Evolutionary conservation across 1,139 yeast genomes (phyloP).

Genomic region (Geotrichum australiense): DNA sequence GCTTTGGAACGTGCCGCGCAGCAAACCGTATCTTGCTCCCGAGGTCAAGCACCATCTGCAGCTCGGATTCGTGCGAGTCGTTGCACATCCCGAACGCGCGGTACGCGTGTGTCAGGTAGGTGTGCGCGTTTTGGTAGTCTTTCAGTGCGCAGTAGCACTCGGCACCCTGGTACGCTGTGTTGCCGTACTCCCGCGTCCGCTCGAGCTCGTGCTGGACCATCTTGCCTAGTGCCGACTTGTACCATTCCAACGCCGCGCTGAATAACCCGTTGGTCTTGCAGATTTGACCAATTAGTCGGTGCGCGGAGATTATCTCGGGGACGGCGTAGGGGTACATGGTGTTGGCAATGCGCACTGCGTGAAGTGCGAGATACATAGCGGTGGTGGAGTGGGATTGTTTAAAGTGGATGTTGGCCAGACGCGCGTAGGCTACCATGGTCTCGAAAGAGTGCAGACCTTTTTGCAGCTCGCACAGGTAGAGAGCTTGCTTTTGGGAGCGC

Average conservation of each 20-base stretch:
- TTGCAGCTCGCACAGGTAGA: too few relatives aligned
- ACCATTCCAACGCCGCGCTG: background rate
- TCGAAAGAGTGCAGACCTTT: background rate
- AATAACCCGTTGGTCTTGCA: constrained; percentile 1
- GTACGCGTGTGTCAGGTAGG: too few relatives aligned
- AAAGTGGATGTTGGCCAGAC: background rate
- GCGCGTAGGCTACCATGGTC: background rate
- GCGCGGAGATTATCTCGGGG: background rate
- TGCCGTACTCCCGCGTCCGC: background rate
- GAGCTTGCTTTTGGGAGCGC: too few relatives aligned
- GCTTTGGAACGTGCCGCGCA: too few relatives aligned
- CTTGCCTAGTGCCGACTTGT: background rate
- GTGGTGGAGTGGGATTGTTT: background rate
- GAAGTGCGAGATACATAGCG: too few relatives aligned
- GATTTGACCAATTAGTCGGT: background rate
- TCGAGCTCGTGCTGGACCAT: background rate
- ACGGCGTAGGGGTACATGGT: too few relatives aligned
- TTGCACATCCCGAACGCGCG: too few relatives aligned
- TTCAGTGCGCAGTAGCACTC: background rate
- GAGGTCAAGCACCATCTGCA: too few relatives aligned
- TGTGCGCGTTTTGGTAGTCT: too few relatives aligned
- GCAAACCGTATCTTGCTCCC: too few relatives aligned
- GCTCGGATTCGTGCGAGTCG: too few relatives aligned
- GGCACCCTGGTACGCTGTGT: background rate
- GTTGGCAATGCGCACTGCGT: too few relatives aligned